phyloP scores from a whole-genome alignment of 148 eudicot species.

The Rheum nobile region DNA sequence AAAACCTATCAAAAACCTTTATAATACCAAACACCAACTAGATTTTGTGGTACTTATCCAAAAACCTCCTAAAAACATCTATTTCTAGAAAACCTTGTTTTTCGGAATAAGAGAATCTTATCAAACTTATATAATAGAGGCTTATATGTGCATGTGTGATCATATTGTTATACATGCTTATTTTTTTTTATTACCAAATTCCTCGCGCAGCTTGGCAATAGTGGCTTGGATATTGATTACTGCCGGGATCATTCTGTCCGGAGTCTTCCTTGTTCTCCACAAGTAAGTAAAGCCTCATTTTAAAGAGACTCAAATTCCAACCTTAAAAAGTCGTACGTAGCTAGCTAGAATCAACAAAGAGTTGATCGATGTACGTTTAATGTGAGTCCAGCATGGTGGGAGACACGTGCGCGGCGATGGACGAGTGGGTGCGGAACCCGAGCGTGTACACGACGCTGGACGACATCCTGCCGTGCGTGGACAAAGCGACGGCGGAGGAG shows the following conservation, averaged over 20 bases:
- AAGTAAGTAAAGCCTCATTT: slow-evolving; percentile 76
- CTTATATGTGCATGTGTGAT: no score
- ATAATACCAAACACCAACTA: no score
- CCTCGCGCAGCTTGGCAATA: slow-evolving; percentile 48
- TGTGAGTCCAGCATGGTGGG: slow-evolving; percentile 17
- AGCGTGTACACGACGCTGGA: slow-evolving; percentile 70
- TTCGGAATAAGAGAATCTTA: no score
- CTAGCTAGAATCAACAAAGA: no score
- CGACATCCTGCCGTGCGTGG: slow-evolving; percentile 77
- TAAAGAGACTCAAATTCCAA: background rate
- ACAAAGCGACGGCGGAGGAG: slow-evolving; percentile 8
- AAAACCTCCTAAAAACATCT: no score
- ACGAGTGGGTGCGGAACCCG: slow-evolving; percentile 77
- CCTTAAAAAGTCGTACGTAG: no score
- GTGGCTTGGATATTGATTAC: slow-evolving; percentile 79
- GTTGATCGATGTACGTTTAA: no score
- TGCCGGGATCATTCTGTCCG: slow-evolving; percentile 57
- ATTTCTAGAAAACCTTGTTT: no score
- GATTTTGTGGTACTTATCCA: no score
- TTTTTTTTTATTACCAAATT: background rate
- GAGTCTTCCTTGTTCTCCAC: slow-evolving; percentile 71
- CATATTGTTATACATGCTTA: background rate
- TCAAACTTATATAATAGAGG: no score
- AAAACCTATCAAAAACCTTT: no score
- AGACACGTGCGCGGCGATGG: slow-evolving; percentile 87